phyloP scores from a whole-genome alignment of 139 green algal genomes.

The Ettlia oleoabundans region DNA sequence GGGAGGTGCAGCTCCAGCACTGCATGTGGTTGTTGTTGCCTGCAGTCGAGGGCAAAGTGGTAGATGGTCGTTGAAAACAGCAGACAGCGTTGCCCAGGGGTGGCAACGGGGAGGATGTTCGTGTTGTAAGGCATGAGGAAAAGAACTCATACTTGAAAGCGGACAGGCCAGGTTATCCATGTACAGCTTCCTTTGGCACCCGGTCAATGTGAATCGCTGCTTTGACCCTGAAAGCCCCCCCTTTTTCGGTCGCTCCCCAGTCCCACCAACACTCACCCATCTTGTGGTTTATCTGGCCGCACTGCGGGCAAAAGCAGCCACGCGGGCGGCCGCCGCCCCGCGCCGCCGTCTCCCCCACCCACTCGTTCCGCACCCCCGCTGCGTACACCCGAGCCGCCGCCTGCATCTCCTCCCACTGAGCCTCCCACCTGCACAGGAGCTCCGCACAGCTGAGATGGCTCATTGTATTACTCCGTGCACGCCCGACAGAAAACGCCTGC shows the following conservation, averaged over 20 bases:
- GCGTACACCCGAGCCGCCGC: constrained; percentile 7
- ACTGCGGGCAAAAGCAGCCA: constrained; percentile 55
- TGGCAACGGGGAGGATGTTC: too few relatives aligned
- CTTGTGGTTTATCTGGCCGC: constrained; percentile 67
- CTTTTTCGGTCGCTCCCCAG: too few relatives aligned
- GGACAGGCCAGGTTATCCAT: too few relatives aligned
- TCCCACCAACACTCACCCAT: constrained; percentile 34
- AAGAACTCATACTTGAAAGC: too few relatives aligned
- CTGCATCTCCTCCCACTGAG: constrained; percentile 42
- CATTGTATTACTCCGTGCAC: too few relatives aligned
- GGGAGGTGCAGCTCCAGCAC: constrained; percentile 62
- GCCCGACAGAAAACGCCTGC: too few relatives aligned
- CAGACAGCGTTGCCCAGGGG: too few relatives aligned
- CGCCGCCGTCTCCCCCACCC: constrained; percentile 10
- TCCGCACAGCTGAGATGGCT: too few relatives aligned
- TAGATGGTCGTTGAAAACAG: background rate
- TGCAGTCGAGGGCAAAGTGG: background rate
- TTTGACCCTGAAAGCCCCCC: too few relatives aligned
- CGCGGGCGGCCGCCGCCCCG: background rate
- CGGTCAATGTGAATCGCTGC: too few relatives aligned
- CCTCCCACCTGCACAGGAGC: constrained; percentile 39
- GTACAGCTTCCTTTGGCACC: too few relatives aligned
- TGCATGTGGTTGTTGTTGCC: constrained; percentile 59
- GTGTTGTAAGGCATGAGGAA: too few relatives aligned
- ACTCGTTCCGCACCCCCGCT: constrained; percentile 7